A percentile compares a stretch with the other conserved stretches of the same genome.
Evolutionary conservation across 805 yeast genomes (phyloP).

Genomic region (Candida quercuum): DNA sequence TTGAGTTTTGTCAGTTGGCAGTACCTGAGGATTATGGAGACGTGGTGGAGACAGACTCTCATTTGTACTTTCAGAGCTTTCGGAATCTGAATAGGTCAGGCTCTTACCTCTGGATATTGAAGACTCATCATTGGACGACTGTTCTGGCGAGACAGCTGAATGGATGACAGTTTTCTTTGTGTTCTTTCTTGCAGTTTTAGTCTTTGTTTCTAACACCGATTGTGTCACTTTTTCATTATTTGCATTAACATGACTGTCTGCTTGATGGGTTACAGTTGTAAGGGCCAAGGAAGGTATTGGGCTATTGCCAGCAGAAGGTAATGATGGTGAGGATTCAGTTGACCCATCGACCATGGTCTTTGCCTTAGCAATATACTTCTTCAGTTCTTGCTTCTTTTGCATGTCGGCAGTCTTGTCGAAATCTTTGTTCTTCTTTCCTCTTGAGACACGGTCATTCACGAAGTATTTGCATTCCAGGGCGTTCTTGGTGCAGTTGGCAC

Average conservation of each 20-base stretch:
- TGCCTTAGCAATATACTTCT: slow-evolving; percentile 20
- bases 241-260: neutral
- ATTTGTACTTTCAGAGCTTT: slow-evolving; percentile 16
- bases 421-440: slow-evolving; percentile 24
- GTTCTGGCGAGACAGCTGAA: neutral
- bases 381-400: slow-evolving; percentile 19
- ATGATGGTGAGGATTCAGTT: no score
- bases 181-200: slow-evolving; percentile 1
- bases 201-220: slow-evolving; percentile 1
- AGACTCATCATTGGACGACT: slow-evolving; percentile 6
- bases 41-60: slow-evolving; percentile 25
- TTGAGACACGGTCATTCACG: slow-evolving; percentile 46
- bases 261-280: neutral
- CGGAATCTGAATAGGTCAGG: slow-evolving; percentile 21
- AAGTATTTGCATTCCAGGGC: slow-evolving; percentile 49
- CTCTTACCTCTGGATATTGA: slow-evolving; percentile 15
- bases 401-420: slow-evolving; percentile 19
- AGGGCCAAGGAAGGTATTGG: no score
- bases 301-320: no score
- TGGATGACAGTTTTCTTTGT: neutral
- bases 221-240: neutral
- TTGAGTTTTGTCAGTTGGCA: slow-evolving; percentile 19
- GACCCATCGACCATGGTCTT: slow-evolving; percentile 9
- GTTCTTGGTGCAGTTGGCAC: slow-evolving; percentile 44
- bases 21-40: slow-evolving; percentile 19